These are phyloP conservation scores for Colletotrichum viniferum DNA, from an alignment of 2,329 filamentous ascomycete species.

Conservation along the genomic window DNA sequence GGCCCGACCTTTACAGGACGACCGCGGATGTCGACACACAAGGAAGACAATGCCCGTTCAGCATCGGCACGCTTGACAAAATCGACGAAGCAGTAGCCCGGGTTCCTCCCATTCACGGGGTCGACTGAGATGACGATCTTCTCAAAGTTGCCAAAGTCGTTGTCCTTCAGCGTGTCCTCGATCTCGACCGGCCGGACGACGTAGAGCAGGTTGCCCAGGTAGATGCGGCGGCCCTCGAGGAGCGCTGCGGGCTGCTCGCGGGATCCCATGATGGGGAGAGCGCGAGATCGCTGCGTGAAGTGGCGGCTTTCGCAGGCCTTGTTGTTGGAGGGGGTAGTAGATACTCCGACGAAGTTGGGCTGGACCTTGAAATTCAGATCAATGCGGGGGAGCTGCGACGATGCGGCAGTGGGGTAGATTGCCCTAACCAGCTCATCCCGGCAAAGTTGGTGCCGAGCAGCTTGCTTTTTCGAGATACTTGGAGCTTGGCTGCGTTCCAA, in stretches of 20 bases:
- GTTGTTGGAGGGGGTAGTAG: rapidly evolving
- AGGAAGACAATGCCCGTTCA: conserved; percentile 57
- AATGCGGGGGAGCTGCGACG: background rate
- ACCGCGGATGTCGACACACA: conserved; percentile 60
- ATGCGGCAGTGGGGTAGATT: background rate
- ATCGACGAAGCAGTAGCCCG: conserved; percentile 78
- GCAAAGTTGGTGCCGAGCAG: background rate
- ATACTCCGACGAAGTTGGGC: background rate
- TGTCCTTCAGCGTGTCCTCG: conserved; percentile 58
- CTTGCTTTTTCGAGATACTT: background rate
- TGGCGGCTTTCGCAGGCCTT: background rate
- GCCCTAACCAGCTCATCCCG: background rate
- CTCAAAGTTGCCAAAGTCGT: conserved; percentile 42
- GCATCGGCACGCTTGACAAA: conserved; percentile 62
- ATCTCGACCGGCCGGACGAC: conserved; percentile 61
- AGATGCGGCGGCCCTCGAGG: conserved; percentile 51
- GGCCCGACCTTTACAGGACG: conserved; percentile 68
- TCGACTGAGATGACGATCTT: conserved; percentile 73
- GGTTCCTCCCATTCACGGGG: conserved; percentile 70
- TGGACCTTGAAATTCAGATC: background rate
- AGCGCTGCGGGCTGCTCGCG: background rate
- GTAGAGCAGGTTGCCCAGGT: conserved; percentile 67
- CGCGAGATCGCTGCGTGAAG: background rate
- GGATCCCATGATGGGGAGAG: background rate
- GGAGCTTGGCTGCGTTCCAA: background rate